These are phyloP conservation scores for Paxillus ammoniavirescens DNA, from an alignment of 768 basidiomycete genomes.

Conservation along the genomic window DNA sequence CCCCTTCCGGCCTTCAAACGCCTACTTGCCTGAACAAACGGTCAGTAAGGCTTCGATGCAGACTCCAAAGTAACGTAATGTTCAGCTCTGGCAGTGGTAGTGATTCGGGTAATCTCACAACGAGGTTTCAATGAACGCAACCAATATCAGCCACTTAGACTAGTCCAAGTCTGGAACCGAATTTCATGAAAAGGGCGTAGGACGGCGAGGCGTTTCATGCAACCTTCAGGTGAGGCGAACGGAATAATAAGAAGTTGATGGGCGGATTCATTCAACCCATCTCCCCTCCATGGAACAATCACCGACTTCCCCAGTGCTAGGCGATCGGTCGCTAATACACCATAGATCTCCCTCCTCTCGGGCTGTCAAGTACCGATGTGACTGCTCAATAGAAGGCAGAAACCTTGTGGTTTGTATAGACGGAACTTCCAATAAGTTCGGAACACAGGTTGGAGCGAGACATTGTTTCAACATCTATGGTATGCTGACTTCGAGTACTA, in stretches of 20 bases:
- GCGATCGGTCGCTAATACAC: background rate
- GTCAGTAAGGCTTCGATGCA: too few species aligned
- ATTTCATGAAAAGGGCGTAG: background rate
- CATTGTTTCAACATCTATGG: too few species aligned
- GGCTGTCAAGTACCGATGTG: background rate
- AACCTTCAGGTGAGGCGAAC: too few species aligned
- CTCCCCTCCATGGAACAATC: background rate
- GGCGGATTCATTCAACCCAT: background rate
- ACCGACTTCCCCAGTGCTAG: background rate
- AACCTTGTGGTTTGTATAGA: constrained; percentile 17
- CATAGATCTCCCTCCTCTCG: background rate
- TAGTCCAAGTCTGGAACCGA: background rate
- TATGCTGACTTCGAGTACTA: too few species aligned
- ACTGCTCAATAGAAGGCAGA: background rate
- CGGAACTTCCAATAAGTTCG: constrained; percentile 6
- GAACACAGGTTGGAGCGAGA: background rate
- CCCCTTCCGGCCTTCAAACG: too few species aligned
- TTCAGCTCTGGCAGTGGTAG: too few species aligned
- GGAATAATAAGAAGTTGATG: background rate
- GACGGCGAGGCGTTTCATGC: background rate
- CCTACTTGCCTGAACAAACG: too few species aligned
- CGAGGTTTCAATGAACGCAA: too few species aligned
- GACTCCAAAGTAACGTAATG: too few species aligned
- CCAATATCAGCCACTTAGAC: background rate
- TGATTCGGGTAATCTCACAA: too few species aligned